Base-by-base conservation (phyloP, 208 protist genomes). In the Acanthamoeba lugdunensis region DNA sequence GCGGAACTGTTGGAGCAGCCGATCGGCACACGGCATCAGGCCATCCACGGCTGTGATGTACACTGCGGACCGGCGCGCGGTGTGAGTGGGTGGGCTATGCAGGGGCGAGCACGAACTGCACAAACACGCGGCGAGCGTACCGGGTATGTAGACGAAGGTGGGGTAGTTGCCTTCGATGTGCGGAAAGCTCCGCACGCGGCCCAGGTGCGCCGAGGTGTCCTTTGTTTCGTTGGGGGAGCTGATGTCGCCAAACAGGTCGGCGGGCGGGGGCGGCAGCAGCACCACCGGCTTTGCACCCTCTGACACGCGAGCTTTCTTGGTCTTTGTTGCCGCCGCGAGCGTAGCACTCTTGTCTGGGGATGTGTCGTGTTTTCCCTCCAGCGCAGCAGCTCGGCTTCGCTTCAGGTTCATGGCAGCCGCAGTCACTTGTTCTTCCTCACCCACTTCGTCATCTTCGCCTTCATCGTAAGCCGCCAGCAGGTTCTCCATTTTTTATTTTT, bases 121-220 rank as follows among this genome's bases (percentile, higher is more conserved):
- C 28, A 18, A 13, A 37, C 4, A 18, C 1, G 37, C 28, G 37
- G 33, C 14, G 56, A 37, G 30, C 28, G 54, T 45, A 75, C 54
- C 58, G 16, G 85, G 85, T 6, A 91, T 50, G 85, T 91, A 91
- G 58, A 91, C 85, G 58, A 91, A 91, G 63, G 85, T 91, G 4
- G 85, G 85, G 61, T 91, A 91, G 85, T 91, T 91, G 85, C 85
- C 85, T 75, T 91, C 85, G 4, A 91, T 75, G 48, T 91, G 85
- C 28, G 85, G 61, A 50, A 91, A 91, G 9, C 4, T 50, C 0
- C 85, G 54, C 25, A 67, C 37, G 33, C 85, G 85, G 18, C 85
- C 85, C 41, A 67, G 14, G 63, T 91, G 85, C 18, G 30, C 71
- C 7, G 65, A 7, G 14, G 33, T 25, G 30, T 7, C 25, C 41